These are phyloP conservation scores for Plasmopara viticola DNA, from an alignment of 352 stramenopile species.

Conservation along the genomic window DNA sequence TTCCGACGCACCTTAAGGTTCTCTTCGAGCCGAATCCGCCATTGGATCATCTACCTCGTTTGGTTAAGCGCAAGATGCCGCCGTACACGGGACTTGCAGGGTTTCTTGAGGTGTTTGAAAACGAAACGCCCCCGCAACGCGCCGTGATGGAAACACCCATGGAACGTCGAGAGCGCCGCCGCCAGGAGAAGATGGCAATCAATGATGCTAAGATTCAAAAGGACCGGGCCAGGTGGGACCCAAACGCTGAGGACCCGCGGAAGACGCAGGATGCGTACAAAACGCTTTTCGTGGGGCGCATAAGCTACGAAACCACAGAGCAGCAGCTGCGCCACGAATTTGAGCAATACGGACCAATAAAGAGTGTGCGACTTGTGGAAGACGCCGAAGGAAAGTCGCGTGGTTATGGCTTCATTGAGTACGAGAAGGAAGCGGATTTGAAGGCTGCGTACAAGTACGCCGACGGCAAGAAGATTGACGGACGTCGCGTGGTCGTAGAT, in stretches of 20 bases:
- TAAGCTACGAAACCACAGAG: slow-evolving; percentile 98
- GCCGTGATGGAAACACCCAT: slow-evolving; percentile 71
- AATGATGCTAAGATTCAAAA: slow-evolving; percentile 66
- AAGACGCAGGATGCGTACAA: slow-evolving; percentile 94
- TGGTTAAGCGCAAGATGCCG: slow-evolving; percentile 85
- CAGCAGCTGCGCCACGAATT: slow-evolving; percentile 96
- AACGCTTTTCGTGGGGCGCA: slow-evolving; percentile 96
- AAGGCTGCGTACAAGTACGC: slow-evolving; percentile 92
- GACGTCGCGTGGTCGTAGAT: slow-evolving; percentile 94
- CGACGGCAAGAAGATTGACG: slow-evolving; percentile 95
- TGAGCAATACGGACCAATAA: slow-evolving; percentile 90
- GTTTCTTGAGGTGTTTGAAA: slow-evolving; percentile 55
- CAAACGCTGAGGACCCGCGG: slow-evolving; percentile 44
- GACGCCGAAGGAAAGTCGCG: slow-evolving; percentile 87
- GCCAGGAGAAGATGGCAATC: slow-evolving; percentile 46
- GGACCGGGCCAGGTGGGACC: slow-evolving; percentile 63
- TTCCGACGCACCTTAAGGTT: slow-evolving; percentile 71
- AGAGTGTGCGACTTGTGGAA: slow-evolving; percentile 85
- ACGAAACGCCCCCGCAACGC: slow-evolving; percentile 42
- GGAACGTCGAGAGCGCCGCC: slow-evolving; percentile 57
- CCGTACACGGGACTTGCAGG: slow-evolving; percentile 54
- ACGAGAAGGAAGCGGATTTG: slow-evolving; percentile 95
- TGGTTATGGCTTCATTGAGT: slow-evolving; percentile 98
- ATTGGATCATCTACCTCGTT: slow-evolving; percentile 59
- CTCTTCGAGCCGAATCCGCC: slow-evolving; percentile 78